Conservation (phyloP, 75 land plant genomes). For the Adiantum capillusveneris region DNA sequence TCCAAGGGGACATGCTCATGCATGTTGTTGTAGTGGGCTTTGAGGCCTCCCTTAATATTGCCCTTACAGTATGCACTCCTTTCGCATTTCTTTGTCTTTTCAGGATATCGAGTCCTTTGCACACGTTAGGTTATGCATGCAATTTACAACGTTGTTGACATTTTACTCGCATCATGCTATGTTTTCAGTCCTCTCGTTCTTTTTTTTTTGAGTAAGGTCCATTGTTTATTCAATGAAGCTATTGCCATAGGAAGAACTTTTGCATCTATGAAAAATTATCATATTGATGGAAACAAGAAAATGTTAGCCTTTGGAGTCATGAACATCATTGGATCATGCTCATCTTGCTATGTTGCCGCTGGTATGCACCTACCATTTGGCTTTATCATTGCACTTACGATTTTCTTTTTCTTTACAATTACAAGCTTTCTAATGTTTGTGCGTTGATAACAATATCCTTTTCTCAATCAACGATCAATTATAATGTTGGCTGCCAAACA, state of each 20-base stretch:
- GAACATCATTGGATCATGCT: too few species aligned
- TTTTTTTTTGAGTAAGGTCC: not conserved
- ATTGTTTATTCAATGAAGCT: slow-evolving; percentile 46
- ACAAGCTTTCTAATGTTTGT: too few species aligned
- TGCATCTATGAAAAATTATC: too few species aligned
- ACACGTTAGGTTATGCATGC: too few species aligned
- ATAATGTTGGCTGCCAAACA: slow-evolving; percentile 79
- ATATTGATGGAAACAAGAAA: too few species aligned
- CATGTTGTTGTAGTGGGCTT: slow-evolving; percentile 61
- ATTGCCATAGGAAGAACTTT: too few species aligned
- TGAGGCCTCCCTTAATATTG: slow-evolving; percentile 49
- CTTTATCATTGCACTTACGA: too few species aligned
- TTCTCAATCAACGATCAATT: slow-evolving; percentile 76
- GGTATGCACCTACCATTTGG: slow-evolving; percentile 36
- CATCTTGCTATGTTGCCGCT: too few species aligned
- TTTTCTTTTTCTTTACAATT: too few species aligned
- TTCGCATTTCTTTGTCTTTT: not conserved
- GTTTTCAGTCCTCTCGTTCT: not conserved
- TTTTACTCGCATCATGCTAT: not conserved
- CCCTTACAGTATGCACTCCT: slow-evolving; percentile 42
- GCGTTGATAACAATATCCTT: too few species aligned
- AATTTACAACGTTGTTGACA: not conserved
- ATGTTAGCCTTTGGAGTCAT: too few species aligned
- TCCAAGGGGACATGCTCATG: slow-evolving; percentile 27
- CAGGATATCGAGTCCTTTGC: too few species aligned